Conservation (phyloP, 176 grass and related monocot species). For the Triticum monococcum region DNA sequence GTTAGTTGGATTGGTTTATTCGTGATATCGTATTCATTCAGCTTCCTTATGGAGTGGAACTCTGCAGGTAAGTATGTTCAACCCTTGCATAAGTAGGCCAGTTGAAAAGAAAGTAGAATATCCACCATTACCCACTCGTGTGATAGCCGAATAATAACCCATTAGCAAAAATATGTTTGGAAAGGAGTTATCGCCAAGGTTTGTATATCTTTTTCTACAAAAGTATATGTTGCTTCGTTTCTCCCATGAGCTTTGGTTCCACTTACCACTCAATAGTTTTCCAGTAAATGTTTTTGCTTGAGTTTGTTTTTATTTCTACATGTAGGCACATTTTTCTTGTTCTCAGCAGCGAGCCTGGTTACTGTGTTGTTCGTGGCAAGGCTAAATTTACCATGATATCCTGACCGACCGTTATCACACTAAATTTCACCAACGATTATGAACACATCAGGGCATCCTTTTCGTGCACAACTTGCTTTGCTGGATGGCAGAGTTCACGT, state of each 20-base stretch:
- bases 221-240: not conserved
- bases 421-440: not conserved
- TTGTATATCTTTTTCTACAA: not conserved
- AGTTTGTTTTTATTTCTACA: not conserved
- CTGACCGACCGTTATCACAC: not conserved
- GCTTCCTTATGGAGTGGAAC: conserved; percentile 81
- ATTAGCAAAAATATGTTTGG: not conserved
- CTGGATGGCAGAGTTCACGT: not conserved
- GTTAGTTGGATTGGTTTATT: conserved; percentile 69
- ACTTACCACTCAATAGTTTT: not conserved
- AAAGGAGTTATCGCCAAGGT: not conserved
- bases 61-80: conserved; percentile 48
- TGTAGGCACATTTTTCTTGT: conserved; percentile 75
- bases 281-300: not conserved
- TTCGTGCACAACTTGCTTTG: not conserved
- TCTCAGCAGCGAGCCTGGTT: conserved; percentile 56
- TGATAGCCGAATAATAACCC: not conserved
- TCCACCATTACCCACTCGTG: not conserved
- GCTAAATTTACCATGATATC: not conserved
- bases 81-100: not conserved
- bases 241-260: not conserved
- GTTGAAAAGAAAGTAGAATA: not conserved
- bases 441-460: not conserved
- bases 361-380: conserved; percentile 61
- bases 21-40: conserved; percentile 66